phyloP scores from a whole-genome alignment of 2,329 filamentous ascomycete genomes.

The Aurifilum marmelostoma region DNA sequence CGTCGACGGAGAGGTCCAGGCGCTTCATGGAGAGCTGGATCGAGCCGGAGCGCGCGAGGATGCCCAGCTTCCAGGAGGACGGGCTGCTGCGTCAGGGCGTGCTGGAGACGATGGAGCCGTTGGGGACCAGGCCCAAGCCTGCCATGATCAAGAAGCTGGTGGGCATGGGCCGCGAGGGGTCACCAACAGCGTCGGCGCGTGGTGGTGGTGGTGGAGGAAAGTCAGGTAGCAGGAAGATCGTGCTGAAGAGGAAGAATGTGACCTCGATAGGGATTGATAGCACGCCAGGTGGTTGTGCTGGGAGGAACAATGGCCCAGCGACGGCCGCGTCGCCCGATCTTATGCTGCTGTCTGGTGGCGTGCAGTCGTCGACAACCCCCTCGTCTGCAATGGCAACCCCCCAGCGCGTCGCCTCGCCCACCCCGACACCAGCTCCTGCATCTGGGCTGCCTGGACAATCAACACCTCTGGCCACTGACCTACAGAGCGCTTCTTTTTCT shows the following conservation, averaged over 20 bases:
- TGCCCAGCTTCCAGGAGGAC: slow-evolving; percentile 77
- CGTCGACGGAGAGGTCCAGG: slow-evolving; percentile 41
- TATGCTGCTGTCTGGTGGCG: slow-evolving; percentile 21
- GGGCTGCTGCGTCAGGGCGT: slow-evolving; percentile 76
- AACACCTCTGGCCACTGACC: background rate
- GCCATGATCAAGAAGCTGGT: slow-evolving; percentile 58
- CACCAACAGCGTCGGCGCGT: slow-evolving; percentile 20
- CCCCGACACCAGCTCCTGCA: slow-evolving; percentile 22
- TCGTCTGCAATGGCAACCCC: slow-evolving; percentile 26
- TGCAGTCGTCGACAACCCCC: slow-evolving; percentile 28
- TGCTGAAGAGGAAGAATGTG: slow-evolving; percentile 30
- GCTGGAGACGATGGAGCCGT: slow-evolving; percentile 79
- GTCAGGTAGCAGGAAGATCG: slow-evolving; percentile 36
- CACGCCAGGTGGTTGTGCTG: slow-evolving; percentile 7
- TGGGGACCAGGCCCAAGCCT: slow-evolving; percentile 73
- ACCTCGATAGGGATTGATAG: slow-evolving; percentile 26
- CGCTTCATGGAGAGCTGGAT: slow-evolving; percentile 60
- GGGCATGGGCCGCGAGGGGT: slow-evolving; percentile 26
- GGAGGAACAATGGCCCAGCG: background rate
- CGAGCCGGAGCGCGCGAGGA: slow-evolving; percentile 61
- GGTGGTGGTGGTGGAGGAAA: slow-evolving; percentile 34
- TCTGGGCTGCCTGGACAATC: slow-evolving; percentile 4
- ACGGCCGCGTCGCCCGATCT: slow-evolving; percentile 11
- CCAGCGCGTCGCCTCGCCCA: slow-evolving; percentile 13
- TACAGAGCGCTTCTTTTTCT: background rate